Evolutionary conservation across 2,329 filamentous ascomycete genomes (phyloP), one percentile per base, ranked within the genome.

Genomic region (Pseudofabraea citricarpa): DNA sequence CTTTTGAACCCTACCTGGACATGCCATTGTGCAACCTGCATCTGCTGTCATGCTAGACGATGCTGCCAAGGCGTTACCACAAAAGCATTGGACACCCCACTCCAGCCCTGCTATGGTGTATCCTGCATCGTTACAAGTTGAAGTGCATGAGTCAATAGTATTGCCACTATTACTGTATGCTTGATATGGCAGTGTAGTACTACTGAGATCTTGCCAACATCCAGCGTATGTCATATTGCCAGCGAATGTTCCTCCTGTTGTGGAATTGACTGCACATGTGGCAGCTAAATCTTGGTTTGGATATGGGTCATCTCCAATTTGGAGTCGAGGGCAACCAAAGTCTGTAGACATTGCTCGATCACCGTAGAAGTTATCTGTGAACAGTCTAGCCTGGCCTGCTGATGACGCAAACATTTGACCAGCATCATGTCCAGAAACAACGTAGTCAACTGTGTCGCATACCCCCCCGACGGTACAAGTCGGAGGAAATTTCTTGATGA

Each of bases 351-450:
- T 56, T 18, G 48, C 55, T 29, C 58, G 56, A 24, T 57, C 53
- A 23, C 63, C 62, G 43, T 60, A 58, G 46, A 64, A 65, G 51
- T 65, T 65, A 52, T 66, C 63, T 5, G 54, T 48, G 55, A 65
- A 66, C 10, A 66, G 51, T 31, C 63, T 58, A 38, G 60, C 59
- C 32, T 53, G 53, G 9, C 63, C 63, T n/a, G 62, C 60, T 10
- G 49, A 18, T 7, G 59, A 57, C 13, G 58, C 57, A 45, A 66
- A 59, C 58, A 66, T 64, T 16, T 48, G 52, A 20, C 60, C 59
- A 36, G 47, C 60, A 46, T 65, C 62, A 45, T 66, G 63, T 7
- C 60, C 61, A 16, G 52, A 47, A 26, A 54, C 47, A 19, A 64
- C 53, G 35, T 62, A 58, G 41, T 66, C 63, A 10, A 65, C 54